A percentile compares a stretch with the other conserved stretches of the same genome.
Conservation (phyloP, 148 eudicot species). For the Persicaria maculosa region DNA sequence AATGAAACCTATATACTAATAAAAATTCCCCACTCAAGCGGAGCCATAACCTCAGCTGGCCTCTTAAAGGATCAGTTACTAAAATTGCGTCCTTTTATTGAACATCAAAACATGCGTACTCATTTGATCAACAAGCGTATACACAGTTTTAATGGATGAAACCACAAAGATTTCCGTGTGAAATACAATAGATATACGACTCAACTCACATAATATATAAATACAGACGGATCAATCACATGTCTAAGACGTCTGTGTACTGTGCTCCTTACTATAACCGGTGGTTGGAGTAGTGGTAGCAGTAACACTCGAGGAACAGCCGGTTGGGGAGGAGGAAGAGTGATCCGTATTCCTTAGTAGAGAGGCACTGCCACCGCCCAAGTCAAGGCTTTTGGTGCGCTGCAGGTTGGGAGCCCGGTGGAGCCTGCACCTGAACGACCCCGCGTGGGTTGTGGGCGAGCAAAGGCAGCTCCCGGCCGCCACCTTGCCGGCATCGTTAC, state of each 20-base stretch:
- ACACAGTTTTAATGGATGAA: no score
- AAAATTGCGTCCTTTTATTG: no score
- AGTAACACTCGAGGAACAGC: background rate
- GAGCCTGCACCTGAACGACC: constrained; percentile 65
- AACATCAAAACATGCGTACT: no score
- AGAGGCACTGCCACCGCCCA: background rate
- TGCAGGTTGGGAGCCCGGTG: constrained; percentile 48
- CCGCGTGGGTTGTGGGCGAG: constrained; percentile 66
- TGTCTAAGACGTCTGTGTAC: background rate
- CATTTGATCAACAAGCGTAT: no score
- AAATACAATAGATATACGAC: background rate
- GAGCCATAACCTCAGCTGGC: no score
- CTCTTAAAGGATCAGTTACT: no score
- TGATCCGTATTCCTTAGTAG: background rate
- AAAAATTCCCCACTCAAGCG: no score
- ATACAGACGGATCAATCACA: background rate
- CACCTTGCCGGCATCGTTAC: constrained; percentile 24
- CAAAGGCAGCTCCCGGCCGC: constrained; percentile 43
- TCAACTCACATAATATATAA: background rate
- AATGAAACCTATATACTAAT: no score
- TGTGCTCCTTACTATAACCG: background rate
- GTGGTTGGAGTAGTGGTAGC: background rate
- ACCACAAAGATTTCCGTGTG: no score
- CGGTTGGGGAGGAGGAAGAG: background rate
- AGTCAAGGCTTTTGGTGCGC: constrained; percentile 41